phyloP scores from a whole-genome alignment of 139 green algal genomes.

The Astrephomene gubernaculifera region DNA sequence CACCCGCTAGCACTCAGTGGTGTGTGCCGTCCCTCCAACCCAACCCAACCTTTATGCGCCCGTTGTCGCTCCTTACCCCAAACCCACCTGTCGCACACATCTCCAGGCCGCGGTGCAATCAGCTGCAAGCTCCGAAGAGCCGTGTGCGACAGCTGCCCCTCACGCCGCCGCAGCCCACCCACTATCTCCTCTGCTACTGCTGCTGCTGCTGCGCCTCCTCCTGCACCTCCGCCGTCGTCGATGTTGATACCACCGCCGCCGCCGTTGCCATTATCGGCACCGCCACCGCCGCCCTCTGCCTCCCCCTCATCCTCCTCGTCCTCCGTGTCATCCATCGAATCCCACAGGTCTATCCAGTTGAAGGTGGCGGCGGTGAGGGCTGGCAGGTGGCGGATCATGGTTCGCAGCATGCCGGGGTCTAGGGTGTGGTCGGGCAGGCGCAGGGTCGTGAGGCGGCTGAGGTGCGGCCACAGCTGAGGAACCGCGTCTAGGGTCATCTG shows the following conservation, averaged over 20 bases:
- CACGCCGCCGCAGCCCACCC: background rate
- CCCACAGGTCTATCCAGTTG: constrained; percentile 19
- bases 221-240: background rate
- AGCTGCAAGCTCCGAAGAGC: background rate
- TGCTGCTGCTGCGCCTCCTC: background rate
- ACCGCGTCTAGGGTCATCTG: constrained; percentile 32
- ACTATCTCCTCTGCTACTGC: background rate
- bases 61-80: background rate
- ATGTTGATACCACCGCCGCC: background rate
- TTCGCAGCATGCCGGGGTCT: background rate
- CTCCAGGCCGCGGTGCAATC: background rate
- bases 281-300: background rate
- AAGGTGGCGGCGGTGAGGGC: background rate
- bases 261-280: too few relatives aligned
- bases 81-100: constrained; percentile 17
- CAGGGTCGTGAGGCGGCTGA: background rate
- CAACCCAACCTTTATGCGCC: too few relatives aligned
- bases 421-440: constrained; percentile 19
- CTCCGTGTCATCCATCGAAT: background rate
- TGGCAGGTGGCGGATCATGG: background rate
- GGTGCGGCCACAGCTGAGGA: background rate
- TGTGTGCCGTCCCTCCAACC: too few relatives aligned
- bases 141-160: background rate
- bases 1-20: too few relatives aligned
- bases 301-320: background rate